These are phyloP conservation scores for Alternaria brassicae DNA, from an alignment of 2,329 filamentous ascomycete species.

Conservation along the genomic window DNA sequence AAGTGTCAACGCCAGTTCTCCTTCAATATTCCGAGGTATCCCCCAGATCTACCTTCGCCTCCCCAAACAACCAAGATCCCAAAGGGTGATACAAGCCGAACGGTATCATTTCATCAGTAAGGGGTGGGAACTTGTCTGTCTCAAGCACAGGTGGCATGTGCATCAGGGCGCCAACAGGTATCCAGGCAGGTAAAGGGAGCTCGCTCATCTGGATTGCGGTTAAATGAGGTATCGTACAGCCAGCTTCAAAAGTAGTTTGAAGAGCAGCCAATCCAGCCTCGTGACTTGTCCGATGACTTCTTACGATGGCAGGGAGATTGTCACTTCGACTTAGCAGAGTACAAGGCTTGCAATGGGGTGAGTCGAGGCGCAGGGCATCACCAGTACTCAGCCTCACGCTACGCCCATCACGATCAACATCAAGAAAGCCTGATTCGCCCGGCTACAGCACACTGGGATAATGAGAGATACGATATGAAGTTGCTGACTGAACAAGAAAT, in stretches of 20 bases:
- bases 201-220: background rate
- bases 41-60: constrained; percentile 18
- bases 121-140: background rate
- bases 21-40: constrained; percentile 40
- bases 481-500: background rate
- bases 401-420: background rate
- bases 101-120: background rate
- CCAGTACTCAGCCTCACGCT: background rate
- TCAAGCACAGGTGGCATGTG: constrained; percentile 21
- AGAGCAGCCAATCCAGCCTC: background rate
- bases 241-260: too few species aligned
- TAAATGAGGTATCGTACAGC: background rate
- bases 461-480: background rate
- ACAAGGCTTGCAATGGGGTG: too few species aligned
- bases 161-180: constrained; percentile 24
- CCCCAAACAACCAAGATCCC: constrained; percentile 35
- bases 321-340: too few species aligned
- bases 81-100: constrained; percentile 31
- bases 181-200: constrained; percentile 21
- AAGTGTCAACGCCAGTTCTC: constrained; percentile 26
- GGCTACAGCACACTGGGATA: background rate
- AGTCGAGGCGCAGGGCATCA: background rate
- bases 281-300: background rate
- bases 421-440: background rate
- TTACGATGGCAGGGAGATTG: too few species aligned